Percentiles rank a stretch among this genome's conserved stretches.
Conservation (phyloP, 1,284 basidiomycete species). For the Malassezia obtusa region DNA sequence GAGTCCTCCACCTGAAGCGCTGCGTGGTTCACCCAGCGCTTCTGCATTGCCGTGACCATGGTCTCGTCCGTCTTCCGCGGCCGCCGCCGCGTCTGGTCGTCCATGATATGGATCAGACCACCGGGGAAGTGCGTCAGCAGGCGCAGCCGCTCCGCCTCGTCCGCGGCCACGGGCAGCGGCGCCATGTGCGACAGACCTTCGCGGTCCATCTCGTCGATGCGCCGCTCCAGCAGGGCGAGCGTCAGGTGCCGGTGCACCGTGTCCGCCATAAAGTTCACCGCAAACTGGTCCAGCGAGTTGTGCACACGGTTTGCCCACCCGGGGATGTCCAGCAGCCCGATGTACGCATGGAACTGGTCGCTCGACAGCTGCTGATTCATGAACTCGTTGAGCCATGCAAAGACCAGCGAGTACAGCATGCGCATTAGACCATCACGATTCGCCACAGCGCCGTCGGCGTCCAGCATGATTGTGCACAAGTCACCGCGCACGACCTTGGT, state of each 20-base stretch:
- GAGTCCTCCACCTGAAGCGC: constrained; percentile 56
- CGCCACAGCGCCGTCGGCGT: constrained; percentile 79
- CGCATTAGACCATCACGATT: constrained; percentile 89
- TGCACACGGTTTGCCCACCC: constrained; percentile 60
- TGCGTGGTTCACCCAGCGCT: constrained; percentile 85
- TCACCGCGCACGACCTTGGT: constrained; percentile 87
- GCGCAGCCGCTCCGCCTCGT: constrained; percentile 77
- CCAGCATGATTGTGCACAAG: constrained; percentile 87
- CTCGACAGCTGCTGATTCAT: constrained; percentile 73
- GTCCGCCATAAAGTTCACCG: constrained; percentile 90
- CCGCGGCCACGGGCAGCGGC: constrained; percentile 56
- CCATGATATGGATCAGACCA: constrained; percentile 91
- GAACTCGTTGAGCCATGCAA: constrained; percentile 91
- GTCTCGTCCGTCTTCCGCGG: constrained; percentile 85
- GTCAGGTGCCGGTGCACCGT: constrained; percentile 75
- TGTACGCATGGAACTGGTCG: constrained; percentile 58
- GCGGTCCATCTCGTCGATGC: constrained; percentile 67
- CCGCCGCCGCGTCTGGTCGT: constrained; percentile 76
- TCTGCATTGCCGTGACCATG: constrained; percentile 87
- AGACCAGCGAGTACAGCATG: constrained; percentile 83
- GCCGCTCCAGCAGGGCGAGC: constrained; percentile 66
- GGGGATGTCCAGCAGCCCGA: constrained; percentile 89
- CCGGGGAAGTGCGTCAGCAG: constrained; percentile 77
- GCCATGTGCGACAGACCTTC: constrained; percentile 70
- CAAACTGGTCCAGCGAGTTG: constrained; percentile 91